Base-by-base conservation (phyloP, 225 moss, liverwort and hornwort genomes). In the Straminergon stramineum region DNA sequence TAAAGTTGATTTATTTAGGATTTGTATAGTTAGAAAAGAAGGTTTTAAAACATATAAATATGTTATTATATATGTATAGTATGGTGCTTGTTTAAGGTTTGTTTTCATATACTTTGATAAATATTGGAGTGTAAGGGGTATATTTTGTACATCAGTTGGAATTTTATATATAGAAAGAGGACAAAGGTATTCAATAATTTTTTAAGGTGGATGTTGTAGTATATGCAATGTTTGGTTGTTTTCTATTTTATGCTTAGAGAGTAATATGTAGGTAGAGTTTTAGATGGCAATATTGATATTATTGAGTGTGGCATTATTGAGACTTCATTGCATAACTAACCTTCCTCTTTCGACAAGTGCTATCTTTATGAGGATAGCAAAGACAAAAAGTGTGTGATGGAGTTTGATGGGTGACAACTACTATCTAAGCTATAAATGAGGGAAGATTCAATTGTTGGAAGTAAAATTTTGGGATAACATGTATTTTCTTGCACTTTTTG, bases 311-410 rank as follows among this genome's bases (percentile, higher is more conserved):
- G 14, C 55, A 55, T 55, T 55, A 6, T 35, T 23, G 9, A 22
- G 9, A 53, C 22, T 53, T 22, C 8, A 35, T 35, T 77, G 22
- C 5, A 21, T 52, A 5, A 5, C 0, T 34, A 0, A 14, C 2
- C 8, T 0, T 77, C 14, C 0, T 35, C 3, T 35, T 76, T 34
- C 53, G 3, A 77, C 5, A 8, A 0, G 8, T 1, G 1, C 34
- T 52, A 34, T 21, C 0, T 32, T 0, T 53, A 5, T 3, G 1
- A 77, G 0, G 8, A 53, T 34, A 77, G 34, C 13, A 34, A 53
- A 77, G 5, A 12, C 22, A 21, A 52, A 52, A 53, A 34, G 5
- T 26, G 6, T 20, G 2, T 77, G 5, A 77, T 52, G 8, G 53
- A 77, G 3, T 20, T 75, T 45, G 7, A 20, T 52, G 2, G 13